These are phyloP conservation scores for Mimosa pudica DNA, from an alignment of 306 rosid genomes.

Conservation along the genomic window DNA sequence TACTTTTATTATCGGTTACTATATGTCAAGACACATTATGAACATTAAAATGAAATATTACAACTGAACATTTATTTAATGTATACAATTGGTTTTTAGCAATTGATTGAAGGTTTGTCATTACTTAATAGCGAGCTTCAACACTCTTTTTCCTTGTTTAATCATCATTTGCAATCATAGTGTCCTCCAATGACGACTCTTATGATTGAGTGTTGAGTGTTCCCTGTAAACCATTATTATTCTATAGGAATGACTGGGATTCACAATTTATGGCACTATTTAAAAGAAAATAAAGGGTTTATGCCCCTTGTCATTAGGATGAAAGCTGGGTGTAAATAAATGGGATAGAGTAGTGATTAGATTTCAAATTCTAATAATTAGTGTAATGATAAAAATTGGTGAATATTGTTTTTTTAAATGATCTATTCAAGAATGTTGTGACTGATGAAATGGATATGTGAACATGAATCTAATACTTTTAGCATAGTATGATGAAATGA, in stretches of 20 bases:
- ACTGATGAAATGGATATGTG: not conserved
- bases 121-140: slow-evolving; percentile 30
- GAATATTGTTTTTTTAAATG: not conserved
- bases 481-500: not conserved
- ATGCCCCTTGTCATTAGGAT: not conserved
- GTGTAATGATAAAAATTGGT: not conserved
- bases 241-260: not conserved
- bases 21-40: not conserved
- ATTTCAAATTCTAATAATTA: not conserved
- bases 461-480: not conserved
- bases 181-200: slow-evolving; percentile 41
- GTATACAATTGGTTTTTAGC: not conserved
- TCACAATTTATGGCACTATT: not conserved
- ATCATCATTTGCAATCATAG: slow-evolving; percentile 37
- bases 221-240: slow-evolving; percentile 29
- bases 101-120: not conserved
- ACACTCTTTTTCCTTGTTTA: not conserved
- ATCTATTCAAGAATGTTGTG: not conserved
- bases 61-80: not conserved
- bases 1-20: no score
- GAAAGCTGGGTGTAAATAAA: not conserved
- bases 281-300: not conserved
- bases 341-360: not conserved
- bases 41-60: no score
- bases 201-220: slow-evolving; percentile 47